A percentile compares a stretch with the other conserved stretches of the same genome.
These are phyloP conservation scores for Quercus phellos DNA, from an alignment of 331 rosid species.

Conservation along the genomic window DNA sequence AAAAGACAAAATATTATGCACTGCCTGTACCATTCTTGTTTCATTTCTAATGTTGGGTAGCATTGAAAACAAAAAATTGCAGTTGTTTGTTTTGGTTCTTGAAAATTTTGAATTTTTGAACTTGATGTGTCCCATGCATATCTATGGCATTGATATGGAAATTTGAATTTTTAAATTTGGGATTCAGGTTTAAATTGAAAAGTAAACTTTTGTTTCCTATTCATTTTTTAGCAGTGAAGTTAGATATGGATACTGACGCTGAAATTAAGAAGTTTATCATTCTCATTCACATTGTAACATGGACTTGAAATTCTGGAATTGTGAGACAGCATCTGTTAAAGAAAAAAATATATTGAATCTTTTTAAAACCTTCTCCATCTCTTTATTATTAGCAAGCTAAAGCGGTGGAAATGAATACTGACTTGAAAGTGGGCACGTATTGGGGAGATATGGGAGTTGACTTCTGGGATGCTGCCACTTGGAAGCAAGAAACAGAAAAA, in stretches of 20 bases:
- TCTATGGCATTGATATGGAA: not conserved
- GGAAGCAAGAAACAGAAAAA: conserved; percentile 53
- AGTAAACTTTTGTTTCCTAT: not conserved
- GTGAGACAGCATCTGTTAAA: not conserved
- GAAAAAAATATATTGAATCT: not conserved
- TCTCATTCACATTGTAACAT: not conserved
- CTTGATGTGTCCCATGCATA: not conserved
- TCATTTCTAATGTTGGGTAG: not conserved
- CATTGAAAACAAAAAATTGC: not conserved
- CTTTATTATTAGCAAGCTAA: conserved; percentile 63
- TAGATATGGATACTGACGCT: not conserved
- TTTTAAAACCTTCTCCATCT: not conserved
- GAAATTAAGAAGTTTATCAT: not conserved
- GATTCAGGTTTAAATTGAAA: not conserved
- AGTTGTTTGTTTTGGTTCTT: not conserved
- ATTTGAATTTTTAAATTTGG: not conserved
- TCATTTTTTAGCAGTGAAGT: not conserved
- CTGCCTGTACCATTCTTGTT: not conserved
- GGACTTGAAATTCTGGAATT: not conserved
- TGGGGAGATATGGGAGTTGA: conserved; percentile 81
- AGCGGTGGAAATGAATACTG: conserved; percentile 56
- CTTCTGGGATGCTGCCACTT: conserved; percentile 48
- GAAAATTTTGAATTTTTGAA: not conserved
- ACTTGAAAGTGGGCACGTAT: conserved; percentile 64
- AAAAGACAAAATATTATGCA: not conserved